Evolutionary conservation across 495 filamentous ascomycete genomes (phyloP).

Genomic region (Lepraria neglecta): DNA sequence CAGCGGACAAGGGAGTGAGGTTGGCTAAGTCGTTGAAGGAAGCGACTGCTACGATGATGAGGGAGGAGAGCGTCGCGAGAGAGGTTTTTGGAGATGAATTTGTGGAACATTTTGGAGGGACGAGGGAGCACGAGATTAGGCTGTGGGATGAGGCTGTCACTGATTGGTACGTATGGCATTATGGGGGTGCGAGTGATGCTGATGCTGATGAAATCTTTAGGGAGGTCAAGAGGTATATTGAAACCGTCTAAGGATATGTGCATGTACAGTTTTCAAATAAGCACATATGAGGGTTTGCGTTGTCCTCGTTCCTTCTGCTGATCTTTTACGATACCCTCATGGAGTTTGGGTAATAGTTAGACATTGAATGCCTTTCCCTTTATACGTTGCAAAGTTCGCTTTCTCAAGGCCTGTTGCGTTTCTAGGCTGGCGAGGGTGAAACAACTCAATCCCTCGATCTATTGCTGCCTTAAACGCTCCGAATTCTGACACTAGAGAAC

Average conservation of each 20-base stretch:
- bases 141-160: slow-evolving; percentile 95
- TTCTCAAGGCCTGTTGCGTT: no score
- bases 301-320: no score
- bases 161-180: slow-evolving; percentile 63
- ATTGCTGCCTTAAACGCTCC: no score
- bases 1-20: slow-evolving; percentile 51
- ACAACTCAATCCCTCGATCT: no score
- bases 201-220: slow-evolving; percentile 32
- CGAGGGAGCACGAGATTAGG: slow-evolving; percentile 81
- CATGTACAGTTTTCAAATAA: no score
- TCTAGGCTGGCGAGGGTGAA: no score
- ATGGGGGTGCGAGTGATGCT: background rate
- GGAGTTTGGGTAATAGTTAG: no score
- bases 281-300: no score
- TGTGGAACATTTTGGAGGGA: slow-evolving; percentile 91
- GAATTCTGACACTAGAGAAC: no score
- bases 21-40: slow-evolving; percentile 78
- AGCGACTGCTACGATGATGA: slow-evolving; percentile 68
- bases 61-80: slow-evolving; percentile 71
- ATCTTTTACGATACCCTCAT: no score
- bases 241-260: slow-evolving; percentile 49
- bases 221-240: slow-evolving; percentile 66
- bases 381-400: no score
- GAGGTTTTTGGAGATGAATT: slow-evolving; percentile 93
- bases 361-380: no score